These are phyloP conservation scores for Cladosporium sp. DNA, from an alignment of 2,329 filamentous ascomycete genomes.

Conservation along the genomic window DNA sequence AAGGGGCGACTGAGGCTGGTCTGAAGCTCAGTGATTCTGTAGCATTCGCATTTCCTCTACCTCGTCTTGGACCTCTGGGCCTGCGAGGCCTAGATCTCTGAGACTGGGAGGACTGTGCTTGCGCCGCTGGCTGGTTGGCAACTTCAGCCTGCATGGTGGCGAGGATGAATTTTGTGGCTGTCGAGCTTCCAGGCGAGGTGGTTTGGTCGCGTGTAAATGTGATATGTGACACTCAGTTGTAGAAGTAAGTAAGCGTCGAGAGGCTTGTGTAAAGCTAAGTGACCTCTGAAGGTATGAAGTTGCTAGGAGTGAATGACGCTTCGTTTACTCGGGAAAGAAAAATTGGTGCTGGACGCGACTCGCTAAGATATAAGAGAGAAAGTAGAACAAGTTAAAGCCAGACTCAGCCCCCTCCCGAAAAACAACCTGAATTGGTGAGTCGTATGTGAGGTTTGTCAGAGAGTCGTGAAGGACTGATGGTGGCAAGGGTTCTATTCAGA, in stretches of 20 bases:
- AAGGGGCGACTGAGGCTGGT: constrained; percentile 31
- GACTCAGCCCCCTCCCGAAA: no score
- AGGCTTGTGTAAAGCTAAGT: no score
- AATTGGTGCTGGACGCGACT: no score
- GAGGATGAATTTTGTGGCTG: background rate
- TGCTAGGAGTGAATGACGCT: background rate
- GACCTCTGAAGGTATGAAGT: no score
- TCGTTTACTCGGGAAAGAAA: background rate
- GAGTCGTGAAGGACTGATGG: background rate
- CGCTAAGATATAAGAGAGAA: no score
- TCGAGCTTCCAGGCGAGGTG: background rate
- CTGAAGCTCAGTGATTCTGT: constrained; percentile 27
- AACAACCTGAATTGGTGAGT: no score
- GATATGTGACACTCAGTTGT: no score
- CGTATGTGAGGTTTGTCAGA: background rate
- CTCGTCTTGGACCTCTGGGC: constrained; percentile 23
- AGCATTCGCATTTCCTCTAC: constrained; percentile 23
- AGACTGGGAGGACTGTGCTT: constrained; percentile 1
- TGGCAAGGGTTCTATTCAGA: constrained; percentile 6
- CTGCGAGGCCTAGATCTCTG: constrained; percentile 10
- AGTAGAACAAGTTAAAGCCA: no score
- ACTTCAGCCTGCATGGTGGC: constrained; percentile 11
- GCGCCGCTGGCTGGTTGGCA: background rate
- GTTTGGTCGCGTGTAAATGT: no score
- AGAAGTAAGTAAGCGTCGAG: no score